A percentile compares a stretch with the other conserved stretches of the same genome.
Evolutionary conservation across 176 grass and related monocot genomes (phyloP).

Genomic region (Oryza glumipatula): DNA sequence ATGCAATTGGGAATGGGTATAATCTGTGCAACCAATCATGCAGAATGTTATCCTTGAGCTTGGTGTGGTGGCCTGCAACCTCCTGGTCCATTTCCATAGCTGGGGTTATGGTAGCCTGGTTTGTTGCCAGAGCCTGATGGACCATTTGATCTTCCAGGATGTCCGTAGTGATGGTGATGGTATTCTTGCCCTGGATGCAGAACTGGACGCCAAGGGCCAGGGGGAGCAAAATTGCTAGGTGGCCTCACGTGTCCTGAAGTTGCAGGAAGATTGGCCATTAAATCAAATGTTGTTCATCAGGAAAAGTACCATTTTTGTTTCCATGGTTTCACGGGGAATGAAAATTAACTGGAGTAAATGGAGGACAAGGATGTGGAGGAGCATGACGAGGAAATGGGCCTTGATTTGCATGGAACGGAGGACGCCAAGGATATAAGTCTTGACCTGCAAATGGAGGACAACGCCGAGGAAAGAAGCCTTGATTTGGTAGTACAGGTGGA

Average conservation of each 20-base stretch:
- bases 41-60: not conserved
- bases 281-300: not conserved
- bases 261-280: not conserved
- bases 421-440: not conserved
- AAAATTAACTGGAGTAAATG: not conserved
- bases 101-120: not conserved
- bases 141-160: not conserved
- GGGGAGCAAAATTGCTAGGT: not conserved
- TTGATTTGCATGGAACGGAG: not conserved
- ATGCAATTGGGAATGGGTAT: not conserved
- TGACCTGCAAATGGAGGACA: not conserved
- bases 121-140: not conserved
- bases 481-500: not conserved
- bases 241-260: conserved; percentile 13
- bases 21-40: not conserved
- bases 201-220: not conserved
- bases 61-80: not conserved
- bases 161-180: not conserved
- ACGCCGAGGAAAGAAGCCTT: not conserved
- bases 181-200: not conserved
- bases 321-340: not conserved
- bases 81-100: not conserved
- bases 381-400: not conserved
- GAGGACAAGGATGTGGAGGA: not conserved
- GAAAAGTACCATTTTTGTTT: conserved; percentile 8